Base-by-base conservation (phyloP, 2,329 filamentous ascomycete genomes). In the Talaromyces sp. region DNA sequence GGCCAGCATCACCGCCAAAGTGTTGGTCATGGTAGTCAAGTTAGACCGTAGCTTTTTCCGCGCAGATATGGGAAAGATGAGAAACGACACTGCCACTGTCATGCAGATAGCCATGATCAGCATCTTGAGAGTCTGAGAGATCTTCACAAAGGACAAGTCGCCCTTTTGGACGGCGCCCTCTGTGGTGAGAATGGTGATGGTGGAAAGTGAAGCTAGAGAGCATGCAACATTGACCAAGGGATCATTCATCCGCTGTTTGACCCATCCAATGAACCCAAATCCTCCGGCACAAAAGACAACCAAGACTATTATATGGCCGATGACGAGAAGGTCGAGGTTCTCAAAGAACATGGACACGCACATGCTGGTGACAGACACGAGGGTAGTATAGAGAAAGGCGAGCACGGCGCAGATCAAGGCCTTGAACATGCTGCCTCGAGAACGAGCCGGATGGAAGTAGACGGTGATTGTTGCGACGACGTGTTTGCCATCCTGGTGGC, bases 381-480 rank as follows among this genome's bases (percentile, higher is more conserved):
- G 79, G 35, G 87, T 84, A 2, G 88, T 88, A 71, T 96, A 97
- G 41, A 87, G 75, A 62, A 96, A 90, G 1, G 92, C 92, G 35
- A 89, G 80, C 41, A 90, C 76, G 6, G 91, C 90, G 61, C 94
- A 86, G 35, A 92, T 76, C 11, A 88, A 84, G 3, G 92, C 92
- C 74, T 96, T 90, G 61, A 91, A 83, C 91, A 97, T 96, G 65
- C 90, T 94, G 0, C 93, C 93, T 27, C 88, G 85, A 19, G 91
- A 91, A 61, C 93, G 83, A 6, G 91, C 90, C 4, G 93, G 92
- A 72, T 97, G 92, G 69, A 97, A 97, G 70, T 96, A 97, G 11
- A 97, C 92, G 0, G 91, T 95, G 61, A 97, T 86, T 2, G 93
- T 97, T 32, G 92, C 92, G 56, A 96, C 91, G 70, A 96, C 88